phyloP scores from a whole-genome alignment of 331 rosid species.

The Prunus yedoensis region DNA sequence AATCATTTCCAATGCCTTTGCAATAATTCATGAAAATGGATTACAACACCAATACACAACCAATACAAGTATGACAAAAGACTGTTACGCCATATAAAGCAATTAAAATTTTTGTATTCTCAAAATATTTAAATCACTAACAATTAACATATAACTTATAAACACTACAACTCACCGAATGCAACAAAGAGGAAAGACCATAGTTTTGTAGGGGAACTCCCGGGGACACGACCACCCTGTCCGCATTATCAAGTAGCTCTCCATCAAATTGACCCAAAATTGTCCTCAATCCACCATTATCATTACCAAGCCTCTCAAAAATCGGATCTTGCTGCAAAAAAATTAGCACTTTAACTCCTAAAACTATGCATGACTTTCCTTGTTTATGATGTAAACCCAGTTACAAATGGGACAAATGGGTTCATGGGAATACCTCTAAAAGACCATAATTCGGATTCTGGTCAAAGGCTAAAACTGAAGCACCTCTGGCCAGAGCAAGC shows the following conservation, averaged over 20 bases:
- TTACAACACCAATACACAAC: neutral
- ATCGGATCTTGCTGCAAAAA: conserved; percentile 27
- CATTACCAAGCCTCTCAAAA: conserved; percentile 15
- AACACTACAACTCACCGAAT: conserved; percentile 14
- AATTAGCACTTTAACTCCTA: neutral
- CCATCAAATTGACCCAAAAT: conserved; percentile 26
- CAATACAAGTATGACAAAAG: neutral
- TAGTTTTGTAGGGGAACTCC: conserved; percentile 26
- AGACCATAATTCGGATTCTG: conserved; percentile 20
- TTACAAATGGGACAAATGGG: neutral
- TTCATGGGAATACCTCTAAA: conserved; percentile 20
- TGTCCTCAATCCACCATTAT: conserved; percentile 26
- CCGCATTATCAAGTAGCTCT: conserved; percentile 20
- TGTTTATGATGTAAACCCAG: neutral
- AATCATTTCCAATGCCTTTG: neutral
- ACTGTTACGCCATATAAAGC: neutral
- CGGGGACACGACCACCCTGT: conserved; percentile 39
- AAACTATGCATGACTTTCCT: no score
- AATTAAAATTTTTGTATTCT: neutral
- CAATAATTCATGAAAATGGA: neutral
- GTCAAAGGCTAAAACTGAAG: conserved; percentile 38
- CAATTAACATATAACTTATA: neutral
- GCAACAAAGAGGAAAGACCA: conserved; percentile 22
- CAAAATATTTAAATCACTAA: neutral
- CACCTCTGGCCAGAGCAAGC: conserved; percentile 42